Conservation (phyloP, 2,329 filamentous ascomycete species). For the Fusarium pseudograminearum region DNA sequence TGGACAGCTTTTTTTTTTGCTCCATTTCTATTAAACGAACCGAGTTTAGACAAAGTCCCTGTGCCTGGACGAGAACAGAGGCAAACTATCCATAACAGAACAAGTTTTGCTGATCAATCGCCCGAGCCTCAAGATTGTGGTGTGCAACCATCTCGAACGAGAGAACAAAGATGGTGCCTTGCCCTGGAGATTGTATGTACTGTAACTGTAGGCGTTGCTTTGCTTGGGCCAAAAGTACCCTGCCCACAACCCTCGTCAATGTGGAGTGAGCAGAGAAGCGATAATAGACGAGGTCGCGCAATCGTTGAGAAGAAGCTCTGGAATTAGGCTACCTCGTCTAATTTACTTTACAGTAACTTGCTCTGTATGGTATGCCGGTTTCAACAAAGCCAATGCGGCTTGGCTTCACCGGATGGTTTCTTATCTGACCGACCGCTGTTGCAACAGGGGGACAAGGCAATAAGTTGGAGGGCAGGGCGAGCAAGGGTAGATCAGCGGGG, state of each 20-base stretch:
- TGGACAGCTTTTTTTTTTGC: background rate
- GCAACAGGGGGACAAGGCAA: conserved; percentile 9
- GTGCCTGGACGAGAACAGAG: conserved; percentile 36
- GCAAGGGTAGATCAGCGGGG: conserved; percentile 43
- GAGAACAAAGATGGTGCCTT: conserved; percentile 9
- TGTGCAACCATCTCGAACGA: conserved; percentile 30
- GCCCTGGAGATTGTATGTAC: conserved; percentile 4
- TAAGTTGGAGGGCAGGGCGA: background rate
- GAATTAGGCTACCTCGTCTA: background rate
- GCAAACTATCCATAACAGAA: conserved; percentile 36
- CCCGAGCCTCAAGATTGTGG: conserved; percentile 34
- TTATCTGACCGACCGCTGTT: conserved; percentile 47
- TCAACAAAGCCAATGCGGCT: conserved; percentile 14
- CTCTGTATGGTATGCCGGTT: conserved; percentile 8
- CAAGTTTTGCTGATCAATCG: conserved; percentile 39
- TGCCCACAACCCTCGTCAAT: background rate
- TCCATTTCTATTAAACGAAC: background rate
- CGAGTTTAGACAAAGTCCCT: conserved; percentile 22
- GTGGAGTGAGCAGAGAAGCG: background rate
- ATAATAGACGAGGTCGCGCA: background rate
- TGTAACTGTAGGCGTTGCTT: background rate
- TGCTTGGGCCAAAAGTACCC: background rate
- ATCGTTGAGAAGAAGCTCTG: background rate
- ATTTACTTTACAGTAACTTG: background rate
- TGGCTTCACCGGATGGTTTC: conserved; percentile 31